phyloP scores from a whole-genome alignment of 2,329 filamentous ascomycete species.

The Parastagonospora avenae region DNA sequence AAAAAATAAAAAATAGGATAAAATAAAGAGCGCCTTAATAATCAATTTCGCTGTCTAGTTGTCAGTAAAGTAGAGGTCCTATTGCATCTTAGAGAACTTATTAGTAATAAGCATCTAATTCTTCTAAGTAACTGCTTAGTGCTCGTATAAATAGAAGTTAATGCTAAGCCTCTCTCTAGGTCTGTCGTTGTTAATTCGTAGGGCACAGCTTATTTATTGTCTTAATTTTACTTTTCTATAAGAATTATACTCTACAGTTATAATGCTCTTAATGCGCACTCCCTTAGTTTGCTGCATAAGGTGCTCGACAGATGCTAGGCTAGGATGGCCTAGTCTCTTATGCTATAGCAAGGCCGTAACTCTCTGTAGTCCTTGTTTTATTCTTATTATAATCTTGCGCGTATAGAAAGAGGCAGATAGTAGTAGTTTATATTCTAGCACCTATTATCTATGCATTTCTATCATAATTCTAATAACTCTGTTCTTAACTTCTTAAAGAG shows the following conservation, averaged over 20 bases:
- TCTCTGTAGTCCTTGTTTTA: neutral
- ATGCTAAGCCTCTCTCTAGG: neutral
- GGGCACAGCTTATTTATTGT: neutral
- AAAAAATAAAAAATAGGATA: no score
- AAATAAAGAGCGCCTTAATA: neutral
- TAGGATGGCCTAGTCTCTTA: neutral
- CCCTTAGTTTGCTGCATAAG: neutral
- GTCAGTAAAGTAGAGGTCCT: neutral
- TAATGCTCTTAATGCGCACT: neutral
- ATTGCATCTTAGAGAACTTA: neutral
- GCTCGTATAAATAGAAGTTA: neutral
- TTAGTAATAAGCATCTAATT: constrained; percentile 1
- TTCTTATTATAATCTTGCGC: neutral
- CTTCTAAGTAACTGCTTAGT: neutral
- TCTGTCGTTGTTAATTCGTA: neutral
- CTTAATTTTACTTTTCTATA: neutral
- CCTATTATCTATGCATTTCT: constrained; percentile 1
- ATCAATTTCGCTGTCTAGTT: constrained; percentile 1
- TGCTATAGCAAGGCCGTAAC: neutral
- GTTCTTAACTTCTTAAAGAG: no score
- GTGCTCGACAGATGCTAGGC: neutral
- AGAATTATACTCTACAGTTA: neutral
- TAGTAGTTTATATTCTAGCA: constrained; percentile 1
- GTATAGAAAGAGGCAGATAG: neutral
- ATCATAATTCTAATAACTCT: no score